These are phyloP conservation scores for Forsythia suspensa DNA, from an alignment of 257 asterid species.

Conservation along the genomic window DNA sequence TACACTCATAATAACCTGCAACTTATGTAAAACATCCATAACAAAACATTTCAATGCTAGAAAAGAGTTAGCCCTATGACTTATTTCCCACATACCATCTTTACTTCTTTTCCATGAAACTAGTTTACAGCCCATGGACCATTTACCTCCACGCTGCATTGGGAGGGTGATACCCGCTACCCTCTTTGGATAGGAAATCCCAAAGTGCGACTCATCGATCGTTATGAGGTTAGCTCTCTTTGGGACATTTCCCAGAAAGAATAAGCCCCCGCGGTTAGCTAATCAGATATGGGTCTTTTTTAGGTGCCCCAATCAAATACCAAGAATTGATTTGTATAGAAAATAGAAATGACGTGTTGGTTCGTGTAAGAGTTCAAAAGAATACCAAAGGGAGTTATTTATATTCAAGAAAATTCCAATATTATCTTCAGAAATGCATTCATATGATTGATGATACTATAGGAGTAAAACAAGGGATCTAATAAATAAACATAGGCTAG, in stretches of 20 bases:
- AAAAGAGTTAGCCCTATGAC: background rate
- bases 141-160: background rate
- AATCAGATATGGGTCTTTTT: too few species aligned
- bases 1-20: background rate
- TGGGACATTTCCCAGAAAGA: too few species aligned
- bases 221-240: too few species aligned
- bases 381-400: background rate
- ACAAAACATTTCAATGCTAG: background rate
- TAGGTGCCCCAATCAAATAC: too few species aligned
- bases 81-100: background rate
- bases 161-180: background rate
- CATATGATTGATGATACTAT: background rate
- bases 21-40: too few species aligned
- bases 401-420: conserved; percentile 32
- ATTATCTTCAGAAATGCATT: conserved; percentile 13
- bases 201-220: too few species aligned
- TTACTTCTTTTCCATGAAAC: background rate
- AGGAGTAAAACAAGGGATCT: background rate
- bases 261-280: too few species aligned
- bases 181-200: too few species aligned
- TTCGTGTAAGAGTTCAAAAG: background rate
- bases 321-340: too few species aligned
- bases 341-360: background rate
- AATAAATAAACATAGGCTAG: too few species aligned
- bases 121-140: background rate